These are phyloP conservation scores for Sugiyamaella qingdaonensis DNA, from an alignment of 805 yeast genomes.

Conservation along the genomic window DNA sequence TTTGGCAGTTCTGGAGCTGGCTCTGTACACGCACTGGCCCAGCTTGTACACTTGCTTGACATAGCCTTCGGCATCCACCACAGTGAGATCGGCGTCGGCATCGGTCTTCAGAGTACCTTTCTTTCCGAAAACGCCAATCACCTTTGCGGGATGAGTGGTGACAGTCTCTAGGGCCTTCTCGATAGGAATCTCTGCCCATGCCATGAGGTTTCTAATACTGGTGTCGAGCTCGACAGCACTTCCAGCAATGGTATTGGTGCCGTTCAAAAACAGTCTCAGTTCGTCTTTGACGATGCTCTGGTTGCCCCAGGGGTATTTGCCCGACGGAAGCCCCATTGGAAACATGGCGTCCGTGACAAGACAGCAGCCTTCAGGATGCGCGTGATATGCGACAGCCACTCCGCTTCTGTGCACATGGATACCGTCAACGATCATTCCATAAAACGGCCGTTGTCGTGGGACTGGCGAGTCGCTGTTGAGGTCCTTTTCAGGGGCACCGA, in stretches of 20 bases:
- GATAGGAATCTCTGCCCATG: conserved; percentile 47
- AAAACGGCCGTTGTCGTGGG: conserved; percentile 38
- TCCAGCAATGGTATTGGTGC: conserved; percentile 58
- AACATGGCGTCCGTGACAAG: conserved; percentile 59
- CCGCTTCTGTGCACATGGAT: conserved; percentile 56
- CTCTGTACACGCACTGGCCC: conserved; percentile 36
- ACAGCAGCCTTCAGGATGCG: conserved; percentile 50
- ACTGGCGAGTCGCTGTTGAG: conserved; percentile 6
- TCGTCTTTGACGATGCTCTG: conserved; percentile 48
- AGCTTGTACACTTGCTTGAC: conserved; percentile 50
- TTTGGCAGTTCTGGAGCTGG: conserved; percentile 11
- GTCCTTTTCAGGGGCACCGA: conserved; percentile 32
- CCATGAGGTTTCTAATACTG: conserved; percentile 46
- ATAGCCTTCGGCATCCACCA: conserved; percentile 42
- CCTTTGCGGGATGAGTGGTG: conserved; percentile 51
- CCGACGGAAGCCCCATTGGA: conserved; percentile 53
- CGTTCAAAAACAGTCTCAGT: conserved; percentile 44
- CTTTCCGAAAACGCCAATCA: conserved; percentile 40
- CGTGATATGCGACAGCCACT: conserved; percentile 46
- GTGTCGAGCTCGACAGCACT: conserved; percentile 53
- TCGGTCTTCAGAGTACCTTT: conserved; percentile 51
- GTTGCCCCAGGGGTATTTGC: conserved; percentile 49
- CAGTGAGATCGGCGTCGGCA: conserved; percentile 54
- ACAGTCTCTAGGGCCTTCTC: conserved; percentile 54
- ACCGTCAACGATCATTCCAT: conserved; percentile 55